A percentile compares a stretch with the other conserved stretches of the same genome.
These are phyloP conservation scores for Alternaria rosae DNA, from an alignment of 2,329 filamentous ascomycete genomes.

Conservation along the genomic window DNA sequence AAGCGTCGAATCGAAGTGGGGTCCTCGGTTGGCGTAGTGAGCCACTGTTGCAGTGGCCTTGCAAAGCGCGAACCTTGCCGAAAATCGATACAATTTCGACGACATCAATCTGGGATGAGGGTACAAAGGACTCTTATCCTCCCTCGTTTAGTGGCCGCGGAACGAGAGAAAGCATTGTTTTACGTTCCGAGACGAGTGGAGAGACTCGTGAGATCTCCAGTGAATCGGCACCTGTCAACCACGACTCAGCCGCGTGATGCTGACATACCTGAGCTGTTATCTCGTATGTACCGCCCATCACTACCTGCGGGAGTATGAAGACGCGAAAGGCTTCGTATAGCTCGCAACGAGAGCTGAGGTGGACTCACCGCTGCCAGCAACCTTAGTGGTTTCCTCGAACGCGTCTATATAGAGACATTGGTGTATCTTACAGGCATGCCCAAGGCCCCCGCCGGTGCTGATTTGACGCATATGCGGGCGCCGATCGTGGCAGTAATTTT, in stretches of 20 bases:
- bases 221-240: constrained; percentile 22
- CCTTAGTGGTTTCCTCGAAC: constrained; percentile 10
- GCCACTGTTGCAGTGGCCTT: constrained; percentile 4
- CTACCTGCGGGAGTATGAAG: constrained; percentile 19
- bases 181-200: constrained; percentile 18
- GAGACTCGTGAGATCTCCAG: constrained; percentile 3
- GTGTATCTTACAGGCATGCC: constrained; percentile 11
- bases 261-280: constrained; percentile 22
- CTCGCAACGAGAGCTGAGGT: constrained; percentile 17
- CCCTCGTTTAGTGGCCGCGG: constrained; percentile 1
- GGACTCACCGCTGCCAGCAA: constrained; percentile 16
- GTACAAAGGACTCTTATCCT: constrained; percentile 11
- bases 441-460: not conserved
- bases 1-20: not conserved
- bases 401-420: constrained; percentile 15
- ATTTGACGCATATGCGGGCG: constrained; percentile 6
- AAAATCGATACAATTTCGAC: constrained; percentile 17
- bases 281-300: constrained; percentile 18
- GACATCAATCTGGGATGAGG: constrained; percentile 13
- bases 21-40: constrained; percentile 2
- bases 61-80: constrained; percentile 15
- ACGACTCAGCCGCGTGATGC: constrained; percentile 37
- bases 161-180: not conserved
- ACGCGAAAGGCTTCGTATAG: constrained; percentile 23
- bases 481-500: constrained; percentile 25